Base-by-base conservation (phyloP, 768 basidiomycete species). In the Gloeophyllum trabeum region DNA sequence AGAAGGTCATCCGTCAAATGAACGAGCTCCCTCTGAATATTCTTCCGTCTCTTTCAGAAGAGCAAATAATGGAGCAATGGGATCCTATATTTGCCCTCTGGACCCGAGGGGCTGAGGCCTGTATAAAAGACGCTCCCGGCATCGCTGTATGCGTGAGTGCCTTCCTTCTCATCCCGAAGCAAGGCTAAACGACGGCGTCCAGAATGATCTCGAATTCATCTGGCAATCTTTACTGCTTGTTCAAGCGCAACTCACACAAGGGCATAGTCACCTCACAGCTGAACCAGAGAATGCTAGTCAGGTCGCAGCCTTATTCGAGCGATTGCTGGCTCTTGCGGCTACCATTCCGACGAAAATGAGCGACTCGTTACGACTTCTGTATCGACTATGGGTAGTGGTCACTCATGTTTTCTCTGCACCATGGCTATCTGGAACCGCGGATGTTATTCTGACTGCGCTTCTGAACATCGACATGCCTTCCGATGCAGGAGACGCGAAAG, bases 211-310 rank as follows among this genome's bases (percentile, higher is more conserved):
- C 20, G 36, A 73, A 3, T 52, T 60, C 34, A 56, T 64, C 1
- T 82, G 80, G 80, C 65, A 73, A 46, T 66, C 71, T 0, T 62
- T 82, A 14, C 57, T 83, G n/a, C 65, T 76, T 20, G 67, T 59
- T 14, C 69, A 66, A 34, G 59, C 69, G 6, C 64, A 70, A 40
- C 51, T 71, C 7, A 63, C 65, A 1, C 64, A 70, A 43, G 62
- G 54, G 18, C 53, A 53, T 24, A 57, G 55, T 1, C 63, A 67
- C 47, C 50, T 66, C 10, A 59, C 63, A 1, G 47, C 64, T 3
- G 45, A 61, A 14, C 43, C 65, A 0, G 50, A 59, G 3, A 58
- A 67, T 39, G 58, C 66, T 13, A 54, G 47, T 13, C 56, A 51
- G 35, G 48, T 69, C 2, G 61, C 65, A 0, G 46, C 54, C 2